Evolutionary conservation across 768 basidiomycete genomes (phyloP).

Genomic region (Tricholoma hemisulphureum): DNA sequence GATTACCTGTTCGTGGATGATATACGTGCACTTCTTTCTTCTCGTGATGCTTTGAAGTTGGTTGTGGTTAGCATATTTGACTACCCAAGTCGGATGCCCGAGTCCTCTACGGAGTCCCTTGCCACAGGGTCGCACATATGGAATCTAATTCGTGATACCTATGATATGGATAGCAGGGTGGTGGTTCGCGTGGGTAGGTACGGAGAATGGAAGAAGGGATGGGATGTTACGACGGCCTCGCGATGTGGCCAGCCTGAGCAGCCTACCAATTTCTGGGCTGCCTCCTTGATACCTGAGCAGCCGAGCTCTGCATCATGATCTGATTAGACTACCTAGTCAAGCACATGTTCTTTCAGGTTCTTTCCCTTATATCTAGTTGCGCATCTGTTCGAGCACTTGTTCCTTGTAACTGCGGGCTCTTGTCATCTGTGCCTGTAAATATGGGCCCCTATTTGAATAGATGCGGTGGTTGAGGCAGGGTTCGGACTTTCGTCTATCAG

Average conservation of each 20-base stretch:
- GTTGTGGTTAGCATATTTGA: constrained; percentile 36
- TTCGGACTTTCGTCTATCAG: too few species aligned
- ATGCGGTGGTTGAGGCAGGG: too few species aligned
- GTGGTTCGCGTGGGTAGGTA: constrained; percentile 20
- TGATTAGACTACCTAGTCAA: too few species aligned
- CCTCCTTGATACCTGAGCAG: too few species aligned
- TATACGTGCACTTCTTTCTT: constrained; percentile 27
- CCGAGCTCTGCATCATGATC: too few species aligned
- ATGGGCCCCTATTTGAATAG: too few species aligned
- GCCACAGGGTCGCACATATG: constrained; percentile 26
- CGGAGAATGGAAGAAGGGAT: constrained; percentile 25
- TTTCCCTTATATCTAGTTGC: too few species aligned
- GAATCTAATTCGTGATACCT: constrained; percentile 20
- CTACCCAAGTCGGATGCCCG: constrained; percentile 10
- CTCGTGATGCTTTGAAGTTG: constrained; percentile 30
- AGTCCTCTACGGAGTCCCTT: constrained; percentile 9
- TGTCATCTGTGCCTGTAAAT: too few species aligned
- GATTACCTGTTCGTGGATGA: constrained; percentile 37
- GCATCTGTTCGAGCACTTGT: too few species aligned
- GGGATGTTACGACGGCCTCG: constrained; percentile 15
- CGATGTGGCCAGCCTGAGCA: constrained; percentile 17
- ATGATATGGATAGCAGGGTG: constrained; percentile 22
- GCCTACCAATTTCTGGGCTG: constrained; percentile 21
- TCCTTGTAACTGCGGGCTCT: too few species aligned
- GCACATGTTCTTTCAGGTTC: too few species aligned